phyloP scores from a whole-genome alignment of 139 green algal species.

The Haematococcus sp. region DNA sequence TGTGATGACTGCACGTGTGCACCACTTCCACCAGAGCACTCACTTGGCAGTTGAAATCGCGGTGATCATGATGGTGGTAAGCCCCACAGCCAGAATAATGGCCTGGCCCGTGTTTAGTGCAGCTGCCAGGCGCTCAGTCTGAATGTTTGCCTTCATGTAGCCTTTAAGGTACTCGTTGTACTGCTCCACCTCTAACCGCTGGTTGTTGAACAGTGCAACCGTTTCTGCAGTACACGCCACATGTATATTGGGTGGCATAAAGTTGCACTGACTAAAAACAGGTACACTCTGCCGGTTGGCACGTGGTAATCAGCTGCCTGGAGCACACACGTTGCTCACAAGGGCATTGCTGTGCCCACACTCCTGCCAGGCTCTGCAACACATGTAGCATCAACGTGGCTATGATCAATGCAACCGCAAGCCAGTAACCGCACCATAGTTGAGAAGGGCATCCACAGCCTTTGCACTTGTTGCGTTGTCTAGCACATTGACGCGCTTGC shows the following conservation, averaged over 20 bases:
- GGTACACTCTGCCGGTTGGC: too few relatives aligned
- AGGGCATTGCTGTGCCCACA: too few relatives aligned
- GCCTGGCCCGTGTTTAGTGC: slow-evolving; percentile 91
- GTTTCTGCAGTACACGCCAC: slow-evolving; percentile 60
- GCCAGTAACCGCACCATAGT: slow-evolving; percentile 50
- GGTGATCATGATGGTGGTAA: slow-evolving; percentile 50
- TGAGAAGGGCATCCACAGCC: slow-evolving; percentile 91
- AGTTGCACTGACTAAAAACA: too few relatives aligned
- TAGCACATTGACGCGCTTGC: slow-evolving; percentile 74
- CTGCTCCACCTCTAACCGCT: slow-evolving; percentile 43
- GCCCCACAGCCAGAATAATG: slow-evolving; percentile 72
- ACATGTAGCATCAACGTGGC: too few relatives aligned
- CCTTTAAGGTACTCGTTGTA: slow-evolving; percentile 42
- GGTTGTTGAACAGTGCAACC: slow-evolving; percentile 87
- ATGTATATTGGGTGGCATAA: too few relatives aligned
- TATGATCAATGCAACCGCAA: too few relatives aligned
- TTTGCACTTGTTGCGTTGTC: slow-evolving; percentile 78
- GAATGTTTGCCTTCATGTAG: slow-evolving; percentile 34
- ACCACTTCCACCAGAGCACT: too few relatives aligned
- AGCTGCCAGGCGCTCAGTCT: slow-evolving; percentile 70
- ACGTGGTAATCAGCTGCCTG: too few relatives aligned
- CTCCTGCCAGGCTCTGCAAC: too few relatives aligned
- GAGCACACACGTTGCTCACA: too few relatives aligned
- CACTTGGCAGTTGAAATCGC: slow-evolving; percentile 2
- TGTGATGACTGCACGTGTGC: too few relatives aligned